Percentiles rank a stretch among this genome's conserved stretches.
These are phyloP conservation scores for Dactylellina drechsleri DNA, from an alignment of 2,329 filamentous ascomycete species.

Conservation along the genomic window DNA sequence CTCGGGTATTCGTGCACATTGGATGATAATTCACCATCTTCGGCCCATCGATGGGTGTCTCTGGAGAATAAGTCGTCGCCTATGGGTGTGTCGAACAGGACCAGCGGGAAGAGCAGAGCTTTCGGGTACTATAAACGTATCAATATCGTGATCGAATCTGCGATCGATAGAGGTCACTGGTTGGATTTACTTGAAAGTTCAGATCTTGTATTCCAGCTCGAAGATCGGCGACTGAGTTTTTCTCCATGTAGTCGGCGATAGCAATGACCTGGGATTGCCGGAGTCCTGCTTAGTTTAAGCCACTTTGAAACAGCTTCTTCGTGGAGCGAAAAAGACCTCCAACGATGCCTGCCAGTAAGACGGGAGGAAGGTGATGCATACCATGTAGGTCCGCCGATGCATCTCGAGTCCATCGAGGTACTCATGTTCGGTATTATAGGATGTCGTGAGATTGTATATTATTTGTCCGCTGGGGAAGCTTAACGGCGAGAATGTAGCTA, in stretches of 20 bases:
- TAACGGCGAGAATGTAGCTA: constrained; percentile 93
- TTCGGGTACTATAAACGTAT: constrained; percentile 74
- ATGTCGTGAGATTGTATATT: constrained; percentile 86
- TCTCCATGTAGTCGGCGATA: constrained; percentile 81
- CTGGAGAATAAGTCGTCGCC: constrained; percentile 65
- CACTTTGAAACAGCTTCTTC: constrained; percentile 22
- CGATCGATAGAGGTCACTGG: not conserved
- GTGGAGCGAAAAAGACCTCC: not conserved
- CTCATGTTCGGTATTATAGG: constrained; percentile 74
- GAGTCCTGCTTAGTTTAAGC: constrained; percentile 51
- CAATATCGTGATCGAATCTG: not conserved
- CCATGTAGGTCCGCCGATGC: constrained; percentile 58
- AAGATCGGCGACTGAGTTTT: constrained; percentile 62
- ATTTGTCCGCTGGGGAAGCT: constrained; percentile 87
- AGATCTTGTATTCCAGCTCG: constrained; percentile 46
- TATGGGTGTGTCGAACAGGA: constrained; percentile 79
- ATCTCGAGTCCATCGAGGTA: constrained; percentile 59
- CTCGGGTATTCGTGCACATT: constrained; percentile 62
- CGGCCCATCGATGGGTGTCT: constrained; percentile 39
- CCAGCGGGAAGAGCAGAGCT: constrained; percentile 78
- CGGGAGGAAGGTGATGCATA: constrained; percentile 13
- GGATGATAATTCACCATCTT: constrained; percentile 43
- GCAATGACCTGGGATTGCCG: constrained; percentile 71
- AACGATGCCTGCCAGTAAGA: not conserved
- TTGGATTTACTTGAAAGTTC: constrained; percentile 39